Evolutionary conservation across 2,329 filamentous ascomycete genomes (phyloP), one percentile per base, ranked within the genome.

Genomic region (Sporothrix brasiliensis): DNA sequence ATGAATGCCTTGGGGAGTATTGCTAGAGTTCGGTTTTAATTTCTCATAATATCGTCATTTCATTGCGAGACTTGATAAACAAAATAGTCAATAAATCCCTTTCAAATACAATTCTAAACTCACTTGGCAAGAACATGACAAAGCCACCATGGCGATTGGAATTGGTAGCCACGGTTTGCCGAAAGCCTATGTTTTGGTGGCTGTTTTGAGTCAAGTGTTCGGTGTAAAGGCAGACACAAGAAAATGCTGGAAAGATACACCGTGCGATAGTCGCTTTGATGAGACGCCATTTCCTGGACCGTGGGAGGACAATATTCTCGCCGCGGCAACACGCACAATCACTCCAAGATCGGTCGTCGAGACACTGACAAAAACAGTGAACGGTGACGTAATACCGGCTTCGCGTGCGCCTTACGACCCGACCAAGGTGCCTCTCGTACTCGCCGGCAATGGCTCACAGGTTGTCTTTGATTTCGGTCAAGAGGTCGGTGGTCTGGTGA

Each of bases 301-400:
- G 19, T 89, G 88, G 87, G 84, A 89, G 44, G 76, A 80, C 0
- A 85, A 87, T 74, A 89, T 86, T 65, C 88, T 83, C 73, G 83
- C 87, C 1, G 86, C 87, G 0, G 69, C 79, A 6, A 84, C 84
- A 2, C 80, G 88, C 49, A 84, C 77, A 4, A 81, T 88, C 2
- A 75, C 76, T 3, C 87, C 87, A 0, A 77, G 77, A 56, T 80
- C 77, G 19, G 79, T 83, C 24, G 79, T 85, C 14, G 50, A 19
- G 9, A 19, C 4, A 30, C 14, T 68, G 14, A 14, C n/a, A 2
- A 34, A 16, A 30, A 13, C 61, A 27, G 16, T 19, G 3, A 21
- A 49, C 14, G 61, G 44, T 39, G n/a, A 39, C 6, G 21, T 47
- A 5, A 30, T 63, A 16, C 58, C 39, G 16, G 4, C 6, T 4